phyloP scores from a whole-genome alignment of 2,329 filamentous ascomycete genomes.

The Fusarium sp. region DNA sequence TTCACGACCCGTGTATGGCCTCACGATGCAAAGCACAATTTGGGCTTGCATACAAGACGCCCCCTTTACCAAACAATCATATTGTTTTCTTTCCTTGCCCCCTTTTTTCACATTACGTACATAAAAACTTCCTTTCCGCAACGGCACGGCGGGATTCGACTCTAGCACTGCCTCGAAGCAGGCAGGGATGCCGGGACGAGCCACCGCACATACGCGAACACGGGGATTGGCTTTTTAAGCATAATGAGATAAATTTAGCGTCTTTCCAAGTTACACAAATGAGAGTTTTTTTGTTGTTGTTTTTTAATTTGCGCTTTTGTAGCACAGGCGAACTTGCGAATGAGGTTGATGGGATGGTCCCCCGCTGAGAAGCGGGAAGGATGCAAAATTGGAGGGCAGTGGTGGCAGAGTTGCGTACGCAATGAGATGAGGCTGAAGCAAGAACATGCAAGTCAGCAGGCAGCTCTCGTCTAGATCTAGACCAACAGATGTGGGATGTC shows the following conservation, averaged over 20 bases:
- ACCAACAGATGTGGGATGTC: background rate
- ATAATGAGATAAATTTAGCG: background rate
- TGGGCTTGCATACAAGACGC: background rate
- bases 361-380: background rate
- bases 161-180: background rate
- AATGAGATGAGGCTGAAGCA: background rate
- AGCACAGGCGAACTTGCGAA: background rate
- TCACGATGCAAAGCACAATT: background rate
- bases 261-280: background rate
- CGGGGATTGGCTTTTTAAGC: background rate
- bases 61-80: background rate
- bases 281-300: background rate
- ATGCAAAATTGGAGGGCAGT: background rate
- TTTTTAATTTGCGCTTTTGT: background rate
- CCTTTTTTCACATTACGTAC: background rate
- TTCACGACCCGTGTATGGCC: background rate
- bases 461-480: background rate
- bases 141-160: background rate
- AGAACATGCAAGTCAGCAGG: background rate
- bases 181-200: background rate
- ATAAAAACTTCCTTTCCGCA: background rate
- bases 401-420: background rate
- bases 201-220: background rate
- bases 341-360: background rate
- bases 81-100: background rate